Conservation (phyloP, 2,329 filamentous ascomycete species). For the Alternaria postmessia region DNA sequence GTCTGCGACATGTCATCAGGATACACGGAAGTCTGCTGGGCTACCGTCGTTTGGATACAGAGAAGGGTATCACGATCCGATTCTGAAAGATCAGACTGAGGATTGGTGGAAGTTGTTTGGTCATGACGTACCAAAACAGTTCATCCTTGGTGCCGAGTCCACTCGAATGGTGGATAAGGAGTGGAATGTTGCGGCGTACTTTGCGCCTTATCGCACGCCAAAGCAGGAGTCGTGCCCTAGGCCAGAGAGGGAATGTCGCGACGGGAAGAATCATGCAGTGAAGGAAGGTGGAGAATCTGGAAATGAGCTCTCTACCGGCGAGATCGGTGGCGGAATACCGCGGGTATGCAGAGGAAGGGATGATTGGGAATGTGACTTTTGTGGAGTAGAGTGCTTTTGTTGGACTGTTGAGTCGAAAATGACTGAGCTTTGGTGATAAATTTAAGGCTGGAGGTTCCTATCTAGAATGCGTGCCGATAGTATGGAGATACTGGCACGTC, state of each 20-base stretch:
- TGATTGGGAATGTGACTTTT: slow-evolving; percentile 29
- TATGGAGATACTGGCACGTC: neutral
- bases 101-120: neutral
- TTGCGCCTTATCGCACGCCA: neutral
- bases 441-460: no score
- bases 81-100: neutral
- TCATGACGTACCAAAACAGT: neutral
- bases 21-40: neutral
- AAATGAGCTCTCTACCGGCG: rapidly evolving
- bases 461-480: neutral
- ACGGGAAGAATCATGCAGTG: neutral
- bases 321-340: rapidly evolving
- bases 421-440: neutral
- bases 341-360: slow-evolving; percentile 11
- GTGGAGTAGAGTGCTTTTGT: slow-evolving; percentile 31
- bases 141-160: neutral
- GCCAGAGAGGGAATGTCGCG: no score
- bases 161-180: neutral
- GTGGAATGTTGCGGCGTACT: slow-evolving; percentile 4
- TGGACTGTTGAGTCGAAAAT: neutral
- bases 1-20: neutral
- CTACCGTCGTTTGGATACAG: neutral
- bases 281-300: rapidly evolving
- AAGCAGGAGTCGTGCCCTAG: neutral
- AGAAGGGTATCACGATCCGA: neutral